Evolutionary conservation across 228 moss, liverwort and hornwort species (phyloP), one percentile per base, ranked within the genome.

Genomic region (Sphagnum fallax): DNA sequence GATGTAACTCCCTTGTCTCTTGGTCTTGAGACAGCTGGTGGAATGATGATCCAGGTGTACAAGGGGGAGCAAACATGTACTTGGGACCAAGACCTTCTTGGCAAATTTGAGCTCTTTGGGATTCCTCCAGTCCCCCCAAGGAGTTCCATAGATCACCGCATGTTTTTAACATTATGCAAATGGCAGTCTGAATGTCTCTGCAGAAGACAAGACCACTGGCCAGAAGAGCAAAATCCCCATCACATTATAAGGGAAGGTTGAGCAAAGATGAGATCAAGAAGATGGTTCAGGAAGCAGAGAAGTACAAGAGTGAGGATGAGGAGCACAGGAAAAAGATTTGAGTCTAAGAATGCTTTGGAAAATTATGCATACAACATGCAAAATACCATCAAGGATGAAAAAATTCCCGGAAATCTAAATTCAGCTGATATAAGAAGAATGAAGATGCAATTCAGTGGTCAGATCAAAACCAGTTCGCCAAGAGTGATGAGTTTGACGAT

Each of bases 21-120:
- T 5, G 86, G 86, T 49, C 71, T 87, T 4, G 83, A 83, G 50
- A 87, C 76, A 4, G 86, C 78, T 5, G 83, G 86, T n/a, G 86
- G 6, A 50, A 73, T 82, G 51, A 82, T 82, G 82, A 82, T 82
- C 7, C 82, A 82, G 68, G 76, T 82, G 52, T 82, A 82, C 66
- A 79, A 79, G 47, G 82, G 76, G 2, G 76, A 82, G 74, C 73
- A 76, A 4, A 79, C 76, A 0, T 32, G 82, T 5, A 63, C 63
- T 1, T 64, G 77, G 72, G 77, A 77, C 18, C 72, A 77, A 65
- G 69, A 77, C 69, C 62, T 77, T 65, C 69, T 77, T 4, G 77
- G 73, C 1, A 77, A 77, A 65, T 77, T 32, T 18, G 71, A 71
- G 32, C 52, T 63, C 10, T 63, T 32, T 10, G 47, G 63, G 5